Conservation (phyloP, 306 rosid species). For the Clitoria ternatea region DNA sequence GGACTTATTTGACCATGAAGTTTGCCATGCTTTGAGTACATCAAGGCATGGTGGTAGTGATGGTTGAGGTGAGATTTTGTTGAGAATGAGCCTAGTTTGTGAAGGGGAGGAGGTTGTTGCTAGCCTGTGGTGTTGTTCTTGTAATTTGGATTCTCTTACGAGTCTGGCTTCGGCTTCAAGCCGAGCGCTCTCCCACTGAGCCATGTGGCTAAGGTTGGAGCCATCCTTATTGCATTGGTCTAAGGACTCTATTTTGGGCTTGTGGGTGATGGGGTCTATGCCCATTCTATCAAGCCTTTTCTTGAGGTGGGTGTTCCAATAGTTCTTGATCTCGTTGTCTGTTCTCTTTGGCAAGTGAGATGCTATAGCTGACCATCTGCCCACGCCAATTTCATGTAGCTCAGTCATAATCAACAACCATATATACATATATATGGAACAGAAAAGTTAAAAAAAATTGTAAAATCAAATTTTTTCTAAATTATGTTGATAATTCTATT, state of each 20-base stretch:
- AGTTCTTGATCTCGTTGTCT: conserved; percentile 39
- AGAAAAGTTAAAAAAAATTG: too few species aligned
- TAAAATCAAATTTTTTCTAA: too few species aligned
- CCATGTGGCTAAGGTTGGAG: conserved; percentile 35
- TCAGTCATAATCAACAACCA: too few species aligned
- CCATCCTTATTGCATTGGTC: background rate
- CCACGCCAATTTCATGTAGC: background rate
- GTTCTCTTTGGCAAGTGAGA: conserved; percentile 40
- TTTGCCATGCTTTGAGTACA: conserved; percentile 47
- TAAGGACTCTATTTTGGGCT: conserved; percentile 2
- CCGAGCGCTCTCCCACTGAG: conserved; percentile 41
- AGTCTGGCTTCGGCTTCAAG: conserved; percentile 37
- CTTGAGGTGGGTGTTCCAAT: conserved; percentile 39
- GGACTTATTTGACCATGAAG: conserved; percentile 14
- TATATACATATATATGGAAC: too few species aligned
- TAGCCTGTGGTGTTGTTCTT: background rate
- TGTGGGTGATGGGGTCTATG: conserved; percentile 36
- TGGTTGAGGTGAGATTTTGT: conserved; percentile 9
- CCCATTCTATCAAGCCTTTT: conserved; percentile 33
- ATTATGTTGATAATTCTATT: too few species aligned
- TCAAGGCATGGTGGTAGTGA: conserved; percentile 25
- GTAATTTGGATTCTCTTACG: conserved; percentile 18
- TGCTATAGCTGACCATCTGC: conserved; percentile 38
- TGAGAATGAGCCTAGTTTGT: background rate
- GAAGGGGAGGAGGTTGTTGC: background rate